These are phyloP conservation scores for Bolboschoenus planiculmis DNA, from an alignment of 176 grass and related monocot genomes.

Conservation along the genomic window DNA sequence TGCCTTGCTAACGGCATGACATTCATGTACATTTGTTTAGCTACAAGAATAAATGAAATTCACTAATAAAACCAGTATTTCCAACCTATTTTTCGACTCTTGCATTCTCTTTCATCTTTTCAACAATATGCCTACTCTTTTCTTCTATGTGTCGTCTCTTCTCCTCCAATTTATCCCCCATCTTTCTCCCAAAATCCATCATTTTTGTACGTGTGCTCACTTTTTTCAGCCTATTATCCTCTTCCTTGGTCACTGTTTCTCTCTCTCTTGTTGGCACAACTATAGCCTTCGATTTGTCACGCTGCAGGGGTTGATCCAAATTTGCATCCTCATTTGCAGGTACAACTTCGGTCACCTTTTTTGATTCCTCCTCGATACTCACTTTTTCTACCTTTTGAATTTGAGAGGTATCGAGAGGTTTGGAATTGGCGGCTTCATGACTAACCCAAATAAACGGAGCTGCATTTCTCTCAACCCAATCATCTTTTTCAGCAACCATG, in stretches of 20 bases:
- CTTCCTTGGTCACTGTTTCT: neutral
- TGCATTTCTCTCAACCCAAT: constrained; percentile 67
- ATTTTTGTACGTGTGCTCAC: constrained; percentile 54
- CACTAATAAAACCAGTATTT: neutral
- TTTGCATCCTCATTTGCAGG: constrained; percentile 23
- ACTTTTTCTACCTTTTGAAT: constrained; percentile 39
- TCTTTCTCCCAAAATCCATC: constrained; percentile 76
- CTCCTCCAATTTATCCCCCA: constrained; percentile 95
- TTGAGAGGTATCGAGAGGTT: constrained; percentile 7
- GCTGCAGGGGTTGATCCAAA: constrained; percentile 34
- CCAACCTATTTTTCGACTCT: constrained; percentile 11
- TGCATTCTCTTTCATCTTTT: constrained; percentile 91
- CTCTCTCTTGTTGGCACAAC: constrained; percentile 29
- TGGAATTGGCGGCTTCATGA: constrained; percentile 30
- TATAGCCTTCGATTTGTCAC: constrained; percentile 32
- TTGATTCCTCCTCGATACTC: constrained; percentile 18
- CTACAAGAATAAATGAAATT: constrained; percentile 3
- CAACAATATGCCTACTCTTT: constrained; percentile 76
- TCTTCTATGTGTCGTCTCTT: constrained; percentile 88
- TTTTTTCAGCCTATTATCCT: constrained; percentile 49
- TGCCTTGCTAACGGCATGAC: neutral
- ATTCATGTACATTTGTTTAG: constrained; percentile 17
- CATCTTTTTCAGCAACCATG: constrained; percentile 86
- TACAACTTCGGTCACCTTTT: constrained; percentile 22
- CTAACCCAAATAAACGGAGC: constrained; percentile 73